Base-by-base conservation (phyloP, 1,284 basidiomycete species). In the Thecaphora thlaspeos region DNA sequence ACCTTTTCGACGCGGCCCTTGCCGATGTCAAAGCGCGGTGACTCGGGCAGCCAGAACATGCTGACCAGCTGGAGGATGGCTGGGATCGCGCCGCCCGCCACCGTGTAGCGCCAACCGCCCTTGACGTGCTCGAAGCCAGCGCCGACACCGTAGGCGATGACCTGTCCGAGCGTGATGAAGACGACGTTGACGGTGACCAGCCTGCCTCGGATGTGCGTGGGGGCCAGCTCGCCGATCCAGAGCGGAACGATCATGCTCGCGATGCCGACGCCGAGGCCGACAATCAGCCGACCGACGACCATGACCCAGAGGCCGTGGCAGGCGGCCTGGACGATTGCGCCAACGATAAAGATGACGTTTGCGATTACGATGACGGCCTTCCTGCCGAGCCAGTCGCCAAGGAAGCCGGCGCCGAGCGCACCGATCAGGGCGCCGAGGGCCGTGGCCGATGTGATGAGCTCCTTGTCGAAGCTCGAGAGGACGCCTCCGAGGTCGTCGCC, bases 171-270 rank as follows among this genome's bases (percentile, higher is more conserved):
- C 15, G 78, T 79, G 58, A 80, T 79, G 36, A 70, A 61, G 34
- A 76, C 66, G 39, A 69, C 70, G 54, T 80, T 73, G 45, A 78
- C 71, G 1, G 76, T 78, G 24, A 80, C 79, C 30, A 80, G 59
- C 2, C 72, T 69, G 12, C 80, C 80, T 22, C 80, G 73, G 55
- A 75, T 72, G 17, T 73, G 66, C 26, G 78, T 72, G 0, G 80
- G 80, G 9, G 79, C 71, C 1, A 80, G 52, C 56, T 81, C 80
- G 43, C 69, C 73, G 51, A 80, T 77, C 62, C 78, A 80, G 18
- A 79, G 49, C 7, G 79, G 79, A 7, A 77, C 73, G 21, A 78
- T 66, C 41, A 70, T 72, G 2, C 73, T 73, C 14, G 79, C 76
- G 2, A 78, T 69, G 1, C 76, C 71, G 47, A 79, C 76, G 14